Conservation (phyloP, 2,329 filamentous ascomycete species). For the Rachicladosporium sp. region DNA sequence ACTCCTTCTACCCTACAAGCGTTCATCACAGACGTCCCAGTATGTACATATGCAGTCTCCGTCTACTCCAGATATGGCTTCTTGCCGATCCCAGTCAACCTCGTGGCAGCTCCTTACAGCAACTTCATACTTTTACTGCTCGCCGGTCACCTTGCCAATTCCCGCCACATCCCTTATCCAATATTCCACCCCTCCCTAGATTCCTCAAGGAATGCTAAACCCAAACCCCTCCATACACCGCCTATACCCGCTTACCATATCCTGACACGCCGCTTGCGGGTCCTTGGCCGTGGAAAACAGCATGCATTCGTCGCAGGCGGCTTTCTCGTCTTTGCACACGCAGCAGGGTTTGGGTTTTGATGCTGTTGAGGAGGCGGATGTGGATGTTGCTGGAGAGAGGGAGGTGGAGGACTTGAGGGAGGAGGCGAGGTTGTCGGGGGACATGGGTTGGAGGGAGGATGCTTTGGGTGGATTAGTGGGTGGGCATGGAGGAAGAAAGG, state of each 20-base stretch:
- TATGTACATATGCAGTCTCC: no score
- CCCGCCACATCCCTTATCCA: no score
- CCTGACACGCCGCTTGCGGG: conserved; percentile 71
- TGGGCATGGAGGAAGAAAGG: neutral
- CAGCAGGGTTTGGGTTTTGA: conserved; percentile 64
- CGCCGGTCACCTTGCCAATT: no score
- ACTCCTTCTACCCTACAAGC: no score
- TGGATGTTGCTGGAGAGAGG: conserved; percentile 32
- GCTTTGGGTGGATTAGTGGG: no score
- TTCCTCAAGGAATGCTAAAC: conserved; percentile 37
- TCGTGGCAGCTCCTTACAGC: no score
- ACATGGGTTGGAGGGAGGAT: neutral
- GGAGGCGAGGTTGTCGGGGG: conserved; percentile 4
- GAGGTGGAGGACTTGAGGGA: conserved; percentile 27
- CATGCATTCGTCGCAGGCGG: conserved; percentile 93
- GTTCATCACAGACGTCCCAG: no score
- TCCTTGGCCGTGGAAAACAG: conserved; percentile 81
- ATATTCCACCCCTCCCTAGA: no score
- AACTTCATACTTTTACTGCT: no score
- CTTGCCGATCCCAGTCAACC: no score
- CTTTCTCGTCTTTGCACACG: conserved; percentile 93
- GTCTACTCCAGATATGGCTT: no score
- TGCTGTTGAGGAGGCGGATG: neutral
- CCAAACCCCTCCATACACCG: conserved; percentile 88
- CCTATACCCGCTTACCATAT: conserved; percentile 73